phyloP scores from a whole-genome alignment of 805 yeast species.

The Sugiyamaella marilandica region DNA sequence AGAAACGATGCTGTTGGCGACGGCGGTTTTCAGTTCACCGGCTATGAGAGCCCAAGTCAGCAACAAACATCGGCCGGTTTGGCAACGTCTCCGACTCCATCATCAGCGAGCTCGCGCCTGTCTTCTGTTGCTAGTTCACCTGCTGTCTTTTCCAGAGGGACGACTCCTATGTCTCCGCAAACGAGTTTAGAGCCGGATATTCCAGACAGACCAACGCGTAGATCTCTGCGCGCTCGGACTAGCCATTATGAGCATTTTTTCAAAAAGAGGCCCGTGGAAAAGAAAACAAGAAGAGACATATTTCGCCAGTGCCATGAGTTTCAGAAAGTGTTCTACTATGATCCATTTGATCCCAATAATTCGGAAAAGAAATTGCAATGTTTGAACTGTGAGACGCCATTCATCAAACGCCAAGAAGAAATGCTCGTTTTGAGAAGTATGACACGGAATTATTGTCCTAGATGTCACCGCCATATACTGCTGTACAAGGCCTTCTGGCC shows the following conservation, averaged over 20 bases:
- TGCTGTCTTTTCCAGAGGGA: slow-evolving; percentile 7
- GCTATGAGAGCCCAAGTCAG: no score
- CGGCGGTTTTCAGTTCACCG: no score
- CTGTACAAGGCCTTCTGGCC: slow-evolving; percentile 31
- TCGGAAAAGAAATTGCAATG: slow-evolving; percentile 13
- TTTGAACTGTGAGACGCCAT: slow-evolving; percentile 19
- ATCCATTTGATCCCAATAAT: slow-evolving; percentile 3
- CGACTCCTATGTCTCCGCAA: slow-evolving; percentile 9
- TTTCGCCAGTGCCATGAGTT: slow-evolving; percentile 3
- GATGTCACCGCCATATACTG: slow-evolving; percentile 32
- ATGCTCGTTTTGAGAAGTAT: slow-evolving; percentile 12
- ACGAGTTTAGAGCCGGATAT: slow-evolving; percentile 18
- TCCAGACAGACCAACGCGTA: background rate
- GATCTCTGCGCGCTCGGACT: slow-evolving; percentile 3
- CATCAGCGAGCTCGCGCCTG: background rate
- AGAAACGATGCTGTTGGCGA: no score
- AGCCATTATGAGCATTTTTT: background rate
- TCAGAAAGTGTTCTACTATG: slow-evolving; percentile 3
- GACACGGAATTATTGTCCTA: slow-evolving; percentile 23
- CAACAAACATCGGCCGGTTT: background rate
- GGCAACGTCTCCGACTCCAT: background rate
- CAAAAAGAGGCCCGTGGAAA: background rate
- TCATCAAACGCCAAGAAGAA: slow-evolving; percentile 13
- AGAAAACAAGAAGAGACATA: background rate
- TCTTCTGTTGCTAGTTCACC: slow-evolving; percentile 7